Conservation (phyloP, 1,284 basidiomycete species). For the Pisolithus thermaeus region DNA sequence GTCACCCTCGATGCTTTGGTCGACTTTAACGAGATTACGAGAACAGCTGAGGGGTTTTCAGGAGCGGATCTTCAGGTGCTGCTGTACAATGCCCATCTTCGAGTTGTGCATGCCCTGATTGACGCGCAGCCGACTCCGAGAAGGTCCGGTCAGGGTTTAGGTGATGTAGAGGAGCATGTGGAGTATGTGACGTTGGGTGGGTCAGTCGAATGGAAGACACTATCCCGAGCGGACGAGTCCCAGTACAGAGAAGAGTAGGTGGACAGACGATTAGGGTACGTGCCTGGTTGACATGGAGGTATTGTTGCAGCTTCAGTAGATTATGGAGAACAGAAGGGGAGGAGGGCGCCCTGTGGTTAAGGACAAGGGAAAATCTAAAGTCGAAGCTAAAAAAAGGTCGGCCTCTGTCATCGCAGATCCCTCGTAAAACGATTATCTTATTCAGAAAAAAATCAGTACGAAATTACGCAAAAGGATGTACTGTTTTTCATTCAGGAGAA, state of each 20-base stretch:
- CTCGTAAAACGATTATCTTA: background rate
- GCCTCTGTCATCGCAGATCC: background rate
- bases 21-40: constrained; percentile 65
- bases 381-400: constrained; percentile 27
- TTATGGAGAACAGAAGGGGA: constrained; percentile 5
- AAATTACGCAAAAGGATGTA: constrained; percentile 50
- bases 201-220: constrained; percentile 52
- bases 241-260: constrained; percentile 25
- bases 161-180: constrained; percentile 13
- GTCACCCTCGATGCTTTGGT: constrained; percentile 62
- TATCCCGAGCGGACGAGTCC: constrained; percentile 26
- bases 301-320: constrained; percentile 24
- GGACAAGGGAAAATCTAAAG: constrained; percentile 6
- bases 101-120: constrained; percentile 77
- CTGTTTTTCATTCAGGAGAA: too few species aligned
- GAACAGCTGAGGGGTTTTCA: constrained; percentile 79
- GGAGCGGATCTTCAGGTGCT: constrained; percentile 97
- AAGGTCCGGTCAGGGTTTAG: constrained; percentile 4
- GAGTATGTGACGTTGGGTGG: constrained; percentile 25
- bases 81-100: constrained; percentile 94
- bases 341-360: constrained; percentile 3
- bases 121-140: constrained; percentile 33
- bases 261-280: background rate
- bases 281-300: constrained; percentile 4
- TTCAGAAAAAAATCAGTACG: constrained; percentile 32